Conservation (phyloP, 2,329 filamentous ascomycete species). For the Fusarium chaquense region DNA sequence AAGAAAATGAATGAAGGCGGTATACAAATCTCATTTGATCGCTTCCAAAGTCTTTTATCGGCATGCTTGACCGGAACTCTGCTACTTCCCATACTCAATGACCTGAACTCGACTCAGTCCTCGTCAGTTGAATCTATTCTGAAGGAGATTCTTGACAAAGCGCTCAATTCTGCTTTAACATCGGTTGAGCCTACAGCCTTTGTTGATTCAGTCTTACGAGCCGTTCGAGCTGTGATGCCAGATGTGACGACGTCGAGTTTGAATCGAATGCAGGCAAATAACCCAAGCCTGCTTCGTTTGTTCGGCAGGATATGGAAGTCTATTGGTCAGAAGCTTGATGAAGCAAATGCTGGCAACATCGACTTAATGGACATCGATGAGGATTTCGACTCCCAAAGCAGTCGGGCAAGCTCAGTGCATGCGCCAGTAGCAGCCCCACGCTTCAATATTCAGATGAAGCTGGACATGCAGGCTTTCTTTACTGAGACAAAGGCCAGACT, state of each 20-base stretch:
- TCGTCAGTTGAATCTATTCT: slow-evolving; percentile 61
- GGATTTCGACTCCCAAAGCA: slow-evolving; percentile 71
- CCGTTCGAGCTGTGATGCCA: slow-evolving; percentile 62
- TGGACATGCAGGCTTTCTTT: slow-evolving; percentile 62
- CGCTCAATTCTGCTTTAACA: slow-evolving; percentile 56
- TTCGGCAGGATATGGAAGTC: slow-evolving; percentile 55
- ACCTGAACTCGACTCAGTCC: slow-evolving; percentile 62
- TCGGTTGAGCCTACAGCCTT: slow-evolving; percentile 61
- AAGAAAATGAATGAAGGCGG: slow-evolving; percentile 60
- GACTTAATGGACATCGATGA: slow-evolving; percentile 77
- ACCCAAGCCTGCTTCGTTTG: slow-evolving; percentile 58
- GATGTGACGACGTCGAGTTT: slow-evolving; percentile 55
- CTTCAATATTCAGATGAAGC: slow-evolving; percentile 56
- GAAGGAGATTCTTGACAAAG: slow-evolving; percentile 56
- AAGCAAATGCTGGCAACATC: slow-evolving; percentile 51
- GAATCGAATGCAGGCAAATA: slow-evolving; percentile 54
- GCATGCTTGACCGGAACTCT: slow-evolving; percentile 61
- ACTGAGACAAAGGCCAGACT: slow-evolving; percentile 61
- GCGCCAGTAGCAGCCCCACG: slow-evolving; percentile 60
- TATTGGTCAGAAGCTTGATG: slow-evolving; percentile 41
- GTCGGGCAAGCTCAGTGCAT: slow-evolving; percentile 56
- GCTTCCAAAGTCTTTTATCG: slow-evolving; percentile 64
- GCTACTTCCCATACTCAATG: slow-evolving; percentile 61
- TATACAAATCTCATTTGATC: slow-evolving; percentile 63
- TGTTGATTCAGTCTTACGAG: slow-evolving; percentile 60